These are phyloP conservation scores for Plasmodium gaboni DNA, from an alignment of 169 alveolate genomes.

Conservation along the genomic window DNA sequence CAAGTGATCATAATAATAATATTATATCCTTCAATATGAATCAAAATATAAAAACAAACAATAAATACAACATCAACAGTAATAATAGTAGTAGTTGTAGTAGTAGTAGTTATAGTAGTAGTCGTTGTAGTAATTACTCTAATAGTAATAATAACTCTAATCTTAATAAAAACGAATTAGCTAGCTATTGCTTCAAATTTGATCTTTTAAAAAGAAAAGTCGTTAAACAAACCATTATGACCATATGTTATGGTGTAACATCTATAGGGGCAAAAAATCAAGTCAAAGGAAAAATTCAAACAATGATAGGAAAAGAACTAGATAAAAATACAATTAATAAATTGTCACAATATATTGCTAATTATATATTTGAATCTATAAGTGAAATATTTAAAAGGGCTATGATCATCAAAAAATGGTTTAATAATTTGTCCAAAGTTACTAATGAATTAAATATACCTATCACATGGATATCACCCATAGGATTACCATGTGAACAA, in stretches of 20 bases:
- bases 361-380: conserved; percentile 92
- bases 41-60: no score
- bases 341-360: conserved; percentile 89
- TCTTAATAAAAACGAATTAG: conserved; percentile 33
- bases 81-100: neutral
- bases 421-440: conserved; percentile 91
- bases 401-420: conserved; percentile 95
- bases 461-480: conserved; percentile 96
- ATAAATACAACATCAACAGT: neutral
- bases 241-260: conserved; percentile 98
- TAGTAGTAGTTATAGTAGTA: conserved; percentile 10
- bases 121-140: neutral
- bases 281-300: conserved; percentile 63
- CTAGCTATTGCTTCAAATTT: conserved; percentile 82
- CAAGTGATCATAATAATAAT: neutral
- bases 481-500: conserved; percentile 96
- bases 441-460: conserved; percentile 93
- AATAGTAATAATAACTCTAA: conserved; percentile 24
- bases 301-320: conserved; percentile 62
- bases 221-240: conserved; percentile 99
- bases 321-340: conserved; percentile 75
- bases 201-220: conserved; percentile 92
- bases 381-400: conserved; percentile 95
- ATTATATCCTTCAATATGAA: no score
- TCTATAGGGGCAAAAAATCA: conserved; percentile 92